Conservation (phyloP, 169 alveolate species). For the Theileria equi region DNA sequence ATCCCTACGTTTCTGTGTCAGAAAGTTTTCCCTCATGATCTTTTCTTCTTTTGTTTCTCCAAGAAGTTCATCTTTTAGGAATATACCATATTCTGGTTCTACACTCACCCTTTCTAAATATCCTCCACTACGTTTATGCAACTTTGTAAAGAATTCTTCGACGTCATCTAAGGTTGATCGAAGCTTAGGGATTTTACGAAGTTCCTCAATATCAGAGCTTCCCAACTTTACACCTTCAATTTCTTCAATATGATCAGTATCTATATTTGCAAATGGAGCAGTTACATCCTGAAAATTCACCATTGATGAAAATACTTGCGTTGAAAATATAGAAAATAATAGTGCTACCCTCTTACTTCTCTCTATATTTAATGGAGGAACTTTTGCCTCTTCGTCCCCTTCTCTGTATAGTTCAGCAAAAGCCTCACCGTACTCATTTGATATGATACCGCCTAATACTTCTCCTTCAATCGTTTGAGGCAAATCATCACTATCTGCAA, state of each 20-base stretch:
- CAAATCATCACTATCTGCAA: constrained; percentile 24
- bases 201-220: constrained; percentile 30
- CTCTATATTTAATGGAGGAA: constrained; percentile 23
- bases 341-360: constrained; percentile 23
- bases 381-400: constrained; percentile 7
- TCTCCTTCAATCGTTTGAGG: constrained; percentile 41
- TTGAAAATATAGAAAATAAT: constrained; percentile 29
- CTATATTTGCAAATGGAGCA: constrained; percentile 11
- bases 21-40: constrained; percentile 20
- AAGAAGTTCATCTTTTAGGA: constrained; percentile 19
- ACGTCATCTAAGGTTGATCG: constrained; percentile 33
- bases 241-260: neutral
- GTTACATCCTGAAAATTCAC: constrained; percentile 23
- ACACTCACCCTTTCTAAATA: constrained; percentile 17
- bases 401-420: constrained; percentile 18
- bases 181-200: constrained; percentile 23
- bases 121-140: constrained; percentile 16
- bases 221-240: constrained; percentile 12
- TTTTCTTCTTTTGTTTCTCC: constrained; percentile 38
- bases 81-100: constrained; percentile 34
- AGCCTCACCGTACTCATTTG: constrained; percentile 45
- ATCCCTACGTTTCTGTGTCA: constrained; percentile 44
- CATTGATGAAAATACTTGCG: constrained; percentile 38
- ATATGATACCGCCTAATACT: constrained; percentile 35
- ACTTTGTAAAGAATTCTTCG: constrained; percentile 25